These are phyloP conservation scores for Fusarium acutatum DNA, from an alignment of 2,329 filamentous ascomycete genomes.

Conservation along the genomic window DNA sequence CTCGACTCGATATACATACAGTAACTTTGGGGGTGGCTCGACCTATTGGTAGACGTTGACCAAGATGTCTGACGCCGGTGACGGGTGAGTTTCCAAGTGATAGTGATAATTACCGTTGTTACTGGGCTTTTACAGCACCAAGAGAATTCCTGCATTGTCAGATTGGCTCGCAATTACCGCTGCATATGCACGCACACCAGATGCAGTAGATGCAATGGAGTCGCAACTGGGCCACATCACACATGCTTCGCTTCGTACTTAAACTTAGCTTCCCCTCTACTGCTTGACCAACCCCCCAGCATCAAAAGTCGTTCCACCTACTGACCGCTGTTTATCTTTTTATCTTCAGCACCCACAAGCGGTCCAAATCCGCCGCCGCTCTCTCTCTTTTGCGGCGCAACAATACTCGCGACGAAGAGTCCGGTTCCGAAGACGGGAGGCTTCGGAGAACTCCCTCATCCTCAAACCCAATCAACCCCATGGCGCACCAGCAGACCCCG, in stretches of 20 bases:
- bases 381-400: constrained; percentile 64
- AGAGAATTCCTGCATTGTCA: background rate
- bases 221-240: constrained; percentile 33
- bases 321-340: constrained; percentile 42
- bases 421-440: constrained; percentile 61
- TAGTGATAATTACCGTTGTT: background rate
- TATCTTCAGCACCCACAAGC: constrained; percentile 54
- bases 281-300: constrained; percentile 23
- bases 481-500: constrained; percentile 48
- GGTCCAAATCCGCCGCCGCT: constrained; percentile 62
- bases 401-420: constrained; percentile 61
- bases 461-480: constrained; percentile 46
- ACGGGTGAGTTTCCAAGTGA: constrained; percentile 32
- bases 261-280: constrained; percentile 26
- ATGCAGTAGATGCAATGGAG: constrained; percentile 4
- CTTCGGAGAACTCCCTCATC: constrained; percentile 45
- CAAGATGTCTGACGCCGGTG: constrained; percentile 40
- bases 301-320: constrained; percentile 41
- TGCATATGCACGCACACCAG: constrained; percentile 24
- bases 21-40: background rate
- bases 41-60: constrained; percentile 17
- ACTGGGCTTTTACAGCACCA: background rate
- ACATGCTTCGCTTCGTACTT: constrained; percentile 24
- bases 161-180: constrained; percentile 14
- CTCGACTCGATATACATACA: background rate